phyloP scores from a whole-genome alignment of 2,329 filamentous ascomycete genomes.

The Metarhizium sp. region DNA sequence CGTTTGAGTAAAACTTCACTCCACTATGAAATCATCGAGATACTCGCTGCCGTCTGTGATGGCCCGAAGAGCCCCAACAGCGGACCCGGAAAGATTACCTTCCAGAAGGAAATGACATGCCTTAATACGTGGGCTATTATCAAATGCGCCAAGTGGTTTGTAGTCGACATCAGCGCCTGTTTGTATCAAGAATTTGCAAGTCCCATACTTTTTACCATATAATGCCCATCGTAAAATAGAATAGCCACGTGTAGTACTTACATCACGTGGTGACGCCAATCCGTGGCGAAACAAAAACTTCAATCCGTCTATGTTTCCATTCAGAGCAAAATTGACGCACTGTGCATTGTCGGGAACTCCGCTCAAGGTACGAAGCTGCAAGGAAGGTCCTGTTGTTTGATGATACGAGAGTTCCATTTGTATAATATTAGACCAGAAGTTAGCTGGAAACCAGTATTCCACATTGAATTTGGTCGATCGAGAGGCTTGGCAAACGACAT shows the following conservation, averaged over 20 bases:
- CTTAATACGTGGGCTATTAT: slow-evolving; percentile 12
- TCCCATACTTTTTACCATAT: slow-evolving; percentile 22
- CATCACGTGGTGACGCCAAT: slow-evolving; percentile 10
- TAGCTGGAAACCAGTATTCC: slow-evolving; percentile 23
- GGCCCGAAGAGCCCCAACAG: slow-evolving; percentile 10
- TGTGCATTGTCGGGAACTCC: slow-evolving; percentile 18
- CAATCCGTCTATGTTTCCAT: slow-evolving; percentile 12
- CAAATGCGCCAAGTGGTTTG: slow-evolving; percentile 8
- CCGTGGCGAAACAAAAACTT: no score
- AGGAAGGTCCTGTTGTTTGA: slow-evolving; percentile 12
- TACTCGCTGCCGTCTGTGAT: slow-evolving; percentile 13
- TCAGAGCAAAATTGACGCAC: slow-evolving; percentile 18
- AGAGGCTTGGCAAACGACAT: slow-evolving; percentile 11
- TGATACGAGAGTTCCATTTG: slow-evolving; percentile 15
- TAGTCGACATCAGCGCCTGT: slow-evolving; percentile 22
- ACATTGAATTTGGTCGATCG: slow-evolving; percentile 14
- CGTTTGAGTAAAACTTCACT: slow-evolving; percentile 9
- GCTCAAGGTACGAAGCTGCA: slow-evolving; percentile 18
- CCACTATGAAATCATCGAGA: slow-evolving; percentile 12
- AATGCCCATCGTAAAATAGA: slow-evolving; percentile 23
- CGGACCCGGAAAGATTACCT: slow-evolving; percentile 8
- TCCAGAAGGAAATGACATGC: slow-evolving; percentile 14
- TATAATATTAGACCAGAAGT: slow-evolving; percentile 19
- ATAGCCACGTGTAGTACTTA: slow-evolving; percentile 21
- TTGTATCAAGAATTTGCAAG: slow-evolving; percentile 18